These are phyloP conservation scores for Baorangia bicolor DNA, from an alignment of 768 basidiomycete genomes.

Conservation along the genomic window DNA sequence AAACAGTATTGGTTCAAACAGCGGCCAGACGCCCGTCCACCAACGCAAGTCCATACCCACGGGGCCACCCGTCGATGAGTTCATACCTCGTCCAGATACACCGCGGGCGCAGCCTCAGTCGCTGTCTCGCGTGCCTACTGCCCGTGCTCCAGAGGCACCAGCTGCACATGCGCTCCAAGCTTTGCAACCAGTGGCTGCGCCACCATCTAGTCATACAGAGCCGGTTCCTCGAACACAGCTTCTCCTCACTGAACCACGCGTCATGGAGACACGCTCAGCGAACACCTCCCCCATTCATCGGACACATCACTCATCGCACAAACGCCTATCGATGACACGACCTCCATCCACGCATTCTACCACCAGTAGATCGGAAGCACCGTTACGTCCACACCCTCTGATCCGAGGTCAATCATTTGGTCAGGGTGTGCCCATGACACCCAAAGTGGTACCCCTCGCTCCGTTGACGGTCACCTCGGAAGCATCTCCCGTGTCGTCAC, in stretches of 20 bases:
- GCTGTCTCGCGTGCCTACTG: conserved; percentile 34
- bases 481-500: conserved; percentile 43
- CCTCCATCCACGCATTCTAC: conserved; percentile 65
- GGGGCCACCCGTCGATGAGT: conserved; percentile 16
- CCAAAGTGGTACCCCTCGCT: conserved; percentile 50
- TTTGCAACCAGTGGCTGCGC: conserved; percentile 9
- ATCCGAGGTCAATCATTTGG: conserved; percentile 74
- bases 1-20: conserved; percentile 46
- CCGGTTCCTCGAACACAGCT: conserved; percentile 15
- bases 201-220: conserved; percentile 15
- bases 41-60: conserved; percentile 16
- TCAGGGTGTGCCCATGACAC: conserved; percentile 32
- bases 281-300: conserved; percentile 40
- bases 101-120: conserved; percentile 33
- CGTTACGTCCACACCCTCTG: conserved; percentile 69
- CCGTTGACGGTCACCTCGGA: conserved; percentile 63
- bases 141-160: conserved; percentile 30
- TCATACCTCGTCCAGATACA: conserved; percentile 26
- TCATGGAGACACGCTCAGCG: conserved; percentile 37
- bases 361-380: conserved; percentile 36
- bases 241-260: conserved; percentile 18
- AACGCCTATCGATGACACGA: conserved; percentile 48
- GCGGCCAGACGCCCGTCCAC: conserved; percentile 35
- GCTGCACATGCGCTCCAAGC: conserved; percentile 19
- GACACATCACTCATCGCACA: conserved; percentile 36